Evolutionary conservation across 2,329 filamentous ascomycete genomes (phyloP).

Genomic region (Lojkania enalia): DNA sequence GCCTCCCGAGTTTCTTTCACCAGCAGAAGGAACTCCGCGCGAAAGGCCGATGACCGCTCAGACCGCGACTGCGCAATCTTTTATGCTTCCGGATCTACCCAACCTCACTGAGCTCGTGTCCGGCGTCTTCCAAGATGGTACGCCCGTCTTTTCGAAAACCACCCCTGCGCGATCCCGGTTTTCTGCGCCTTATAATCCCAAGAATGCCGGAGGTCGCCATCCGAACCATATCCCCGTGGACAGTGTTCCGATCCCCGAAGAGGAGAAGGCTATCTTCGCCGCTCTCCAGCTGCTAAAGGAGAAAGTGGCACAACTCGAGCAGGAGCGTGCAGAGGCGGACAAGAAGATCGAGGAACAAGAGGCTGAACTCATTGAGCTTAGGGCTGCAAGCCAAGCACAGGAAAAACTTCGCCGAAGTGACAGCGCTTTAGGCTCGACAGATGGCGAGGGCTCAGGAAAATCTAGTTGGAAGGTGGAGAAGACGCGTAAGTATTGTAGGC

Average conservation of each 20-base stretch:
- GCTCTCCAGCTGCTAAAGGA: constrained; percentile 62
- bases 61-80: constrained; percentile 61
- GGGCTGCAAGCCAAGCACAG: constrained; percentile 50
- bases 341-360: constrained; percentile 56
- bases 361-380: constrained; percentile 56
- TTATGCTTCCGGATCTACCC: constrained; percentile 62
- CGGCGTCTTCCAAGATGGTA: constrained; percentile 60
- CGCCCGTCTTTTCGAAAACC: constrained; percentile 58
- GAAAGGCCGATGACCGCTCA: constrained; percentile 47
- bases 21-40: constrained; percentile 24
- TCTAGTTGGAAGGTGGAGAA: constrained; percentile 54
- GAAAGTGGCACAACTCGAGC: constrained; percentile 60
- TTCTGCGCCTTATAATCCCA: constrained; percentile 49
- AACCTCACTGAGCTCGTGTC: constrained; percentile 66
- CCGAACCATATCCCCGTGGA: constrained; percentile 54
- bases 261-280: constrained; percentile 66
- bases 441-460: constrained; percentile 52
- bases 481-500: constrained; percentile 53
- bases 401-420: constrained; percentile 49
- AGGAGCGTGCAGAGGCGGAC: constrained; percentile 57
- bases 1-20: constrained; percentile 25
- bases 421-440: constrained; percentile 51
- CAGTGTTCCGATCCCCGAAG: constrained; percentile 60
- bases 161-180: constrained; percentile 59
- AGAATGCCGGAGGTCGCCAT: constrained; percentile 29